Evolutionary conservation across 75 land plant genomes (phyloP).

Genomic region (Ceratopteris richardii): DNA sequence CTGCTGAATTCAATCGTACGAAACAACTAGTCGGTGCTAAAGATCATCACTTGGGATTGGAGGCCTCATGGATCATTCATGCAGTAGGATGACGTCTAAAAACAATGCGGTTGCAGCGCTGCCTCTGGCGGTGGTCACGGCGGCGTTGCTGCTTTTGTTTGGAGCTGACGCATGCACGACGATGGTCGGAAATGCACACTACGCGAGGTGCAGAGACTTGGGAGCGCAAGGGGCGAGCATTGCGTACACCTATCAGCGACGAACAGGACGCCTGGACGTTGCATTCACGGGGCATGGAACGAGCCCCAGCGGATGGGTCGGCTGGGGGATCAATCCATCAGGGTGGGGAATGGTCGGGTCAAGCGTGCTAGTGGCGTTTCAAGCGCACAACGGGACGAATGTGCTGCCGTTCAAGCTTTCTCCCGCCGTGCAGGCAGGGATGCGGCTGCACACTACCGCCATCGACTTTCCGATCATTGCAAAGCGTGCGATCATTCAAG

Average conservation of each 20-base stretch:
- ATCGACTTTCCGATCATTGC: conserved; percentile 22
- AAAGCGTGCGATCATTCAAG: conserved; percentile 12
- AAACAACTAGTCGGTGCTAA: too few relatives aligned
- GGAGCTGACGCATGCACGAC: too few relatives aligned
- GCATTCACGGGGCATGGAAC: conserved; percentile 54
- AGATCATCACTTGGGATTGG: too few relatives aligned
- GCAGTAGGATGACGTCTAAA: too few relatives aligned
- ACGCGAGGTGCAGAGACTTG: too few relatives aligned
- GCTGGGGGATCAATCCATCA: conserved; percentile 79
- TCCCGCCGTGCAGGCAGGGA: conserved; percentile 29
- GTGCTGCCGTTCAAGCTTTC: conserved; percentile 61
- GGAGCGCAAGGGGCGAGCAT: conserved; percentile 55
- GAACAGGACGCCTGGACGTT: conserved; percentile 43
- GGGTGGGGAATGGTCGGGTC: conserved; percentile 65
- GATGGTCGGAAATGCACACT: too few relatives aligned
- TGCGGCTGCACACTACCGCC: conserved; percentile 40
- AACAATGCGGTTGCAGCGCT: too few relatives aligned
- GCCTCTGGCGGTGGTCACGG: too few relatives aligned
- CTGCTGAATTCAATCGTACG: too few relatives aligned
- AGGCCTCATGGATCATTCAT: too few relatives aligned
- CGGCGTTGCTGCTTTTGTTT: too few relatives aligned
- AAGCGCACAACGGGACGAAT: conserved; percentile 32
- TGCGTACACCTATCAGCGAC: conserved; percentile 49
- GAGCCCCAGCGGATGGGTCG: conserved; percentile 83
- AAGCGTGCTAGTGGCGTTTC: conserved; percentile 61